Evolutionary conservation across 1,284 basidiomycete species (phyloP), one percentile per base, ranked within the genome.

Genomic region (Cutaneotrichosporon cutaneum): DNA sequence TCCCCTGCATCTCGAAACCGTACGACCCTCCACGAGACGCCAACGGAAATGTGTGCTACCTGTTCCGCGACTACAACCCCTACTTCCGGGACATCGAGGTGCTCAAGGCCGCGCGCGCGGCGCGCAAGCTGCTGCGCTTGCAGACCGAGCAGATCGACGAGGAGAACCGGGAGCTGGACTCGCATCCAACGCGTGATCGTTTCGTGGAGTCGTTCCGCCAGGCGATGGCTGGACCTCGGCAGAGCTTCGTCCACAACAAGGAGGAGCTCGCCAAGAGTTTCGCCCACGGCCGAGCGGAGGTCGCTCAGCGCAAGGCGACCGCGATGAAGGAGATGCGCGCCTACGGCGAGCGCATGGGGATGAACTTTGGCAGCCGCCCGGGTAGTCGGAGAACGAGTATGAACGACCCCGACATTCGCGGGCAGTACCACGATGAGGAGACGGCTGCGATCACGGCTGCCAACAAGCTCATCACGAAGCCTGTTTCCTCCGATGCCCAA

Each of bases 21-120:
- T 80, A 79, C 60, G 71, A 79, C 35, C 73, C 79, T 72, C 66
- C 81, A 76, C 48, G 59, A 59, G 48, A 77, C 59, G 73, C 74
- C 18, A 52, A 67, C 9, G 75, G 72, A 30, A 63, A 67, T 69
- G 56, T 66, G 1, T 63, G 65, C 4, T 85, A 84, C 72, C 78
- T 80, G 32, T 87, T 87, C 71, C 80, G 80, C 45, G 78, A 84
- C 65, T 77, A 81, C 50, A 86, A 86, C 70, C 79, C 80, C 14
- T 83, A 82, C 68, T 77, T 83, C 60, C 76, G 76, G 42, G 77
- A 81, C 54, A 81, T 83, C 52, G 81, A 82, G 67, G 72, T 82
- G 13, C 72, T 81, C 11, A 80, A 82, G 69, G 82, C 82, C 0
- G 82, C 82, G 16, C 75, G 78, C 61, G 82, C 81, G 0, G 81